A percentile compares a stretch with the other conserved stretches of the same genome.
Evolutionary conservation across 148 eudicot species (phyloP).

Genomic region (Polygonum maritimum): DNA sequence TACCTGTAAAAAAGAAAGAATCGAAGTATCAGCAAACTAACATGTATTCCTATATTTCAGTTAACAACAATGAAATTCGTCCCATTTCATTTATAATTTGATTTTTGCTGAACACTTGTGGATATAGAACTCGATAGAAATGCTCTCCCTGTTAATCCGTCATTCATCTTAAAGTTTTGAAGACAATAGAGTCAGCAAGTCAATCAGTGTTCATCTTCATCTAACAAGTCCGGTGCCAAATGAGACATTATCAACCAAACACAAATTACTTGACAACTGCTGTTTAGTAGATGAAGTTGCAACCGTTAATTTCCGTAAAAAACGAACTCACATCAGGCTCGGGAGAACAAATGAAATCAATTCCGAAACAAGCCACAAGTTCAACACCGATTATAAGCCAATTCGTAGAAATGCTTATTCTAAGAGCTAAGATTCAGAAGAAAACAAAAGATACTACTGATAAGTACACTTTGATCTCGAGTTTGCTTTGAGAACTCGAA

Average conservation of each 20-base stretch:
- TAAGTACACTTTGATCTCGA: not conserved
- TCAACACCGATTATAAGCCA: not conserved
- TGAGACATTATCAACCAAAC: not conserved
- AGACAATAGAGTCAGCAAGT: not conserved
- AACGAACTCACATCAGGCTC: not conserved
- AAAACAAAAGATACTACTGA: not conserved
- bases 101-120: not conserved
- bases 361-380: not conserved
- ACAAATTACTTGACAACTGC: not conserved
- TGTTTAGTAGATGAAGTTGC: not conserved
- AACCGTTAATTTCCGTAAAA: not conserved
- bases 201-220: not conserved
- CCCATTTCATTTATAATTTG: not conserved
- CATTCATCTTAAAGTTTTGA: not conserved
- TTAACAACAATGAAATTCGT: not conserved
- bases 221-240: not conserved
- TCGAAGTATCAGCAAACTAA: not conserved
- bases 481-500: not conserved
- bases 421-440: not conserved
- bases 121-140: not conserved
- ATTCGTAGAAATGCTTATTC: not conserved
- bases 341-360: not conserved
- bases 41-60: not conserved
- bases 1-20: slow-evolving; percentile 24
- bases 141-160: not conserved